These are phyloP conservation scores for Hapsidospora chrysogenum DNA, from an alignment of 495 filamentous ascomycete species.

Conservation along the genomic window DNA sequence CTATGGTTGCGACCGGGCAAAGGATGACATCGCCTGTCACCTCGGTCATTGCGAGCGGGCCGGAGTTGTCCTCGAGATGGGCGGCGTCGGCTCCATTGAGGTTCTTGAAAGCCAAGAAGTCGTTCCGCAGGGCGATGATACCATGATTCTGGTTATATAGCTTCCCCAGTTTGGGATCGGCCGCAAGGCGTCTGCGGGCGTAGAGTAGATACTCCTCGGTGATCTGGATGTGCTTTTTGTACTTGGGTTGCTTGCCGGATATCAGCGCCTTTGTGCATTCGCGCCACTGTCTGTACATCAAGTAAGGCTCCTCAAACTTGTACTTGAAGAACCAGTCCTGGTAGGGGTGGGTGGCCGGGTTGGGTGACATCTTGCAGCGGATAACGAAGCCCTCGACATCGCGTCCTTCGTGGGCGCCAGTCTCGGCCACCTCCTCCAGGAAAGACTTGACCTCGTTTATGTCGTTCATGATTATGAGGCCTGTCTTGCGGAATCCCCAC, in stretches of 20 bases:
- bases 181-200: constrained; percentile 52
- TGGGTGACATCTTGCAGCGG: constrained; percentile 50
- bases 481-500: constrained; percentile 88
- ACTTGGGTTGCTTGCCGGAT: constrained; percentile 50
- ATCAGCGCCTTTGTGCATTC: constrained; percentile 92
- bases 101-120: constrained; percentile 65
- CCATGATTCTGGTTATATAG: constrained; percentile 77
- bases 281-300: constrained; percentile 97
- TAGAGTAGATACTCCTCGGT: constrained; percentile 82
- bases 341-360: constrained; percentile 25
- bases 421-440: constrained; percentile 67
- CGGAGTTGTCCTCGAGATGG: constrained; percentile 15
- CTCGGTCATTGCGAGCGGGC: constrained; percentile 10
- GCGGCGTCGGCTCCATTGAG: constrained; percentile 63
- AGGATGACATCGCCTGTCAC: constrained; percentile 53
- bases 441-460: constrained; percentile 57
- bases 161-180: constrained; percentile 43
- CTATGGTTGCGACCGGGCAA: constrained; percentile 77
- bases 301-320: constrained; percentile 97
- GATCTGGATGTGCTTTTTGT: constrained; percentile 74
- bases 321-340: constrained; percentile 99
- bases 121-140: constrained; percentile 82
- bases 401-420: constrained; percentile 70
- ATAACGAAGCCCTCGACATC: constrained; percentile 97
- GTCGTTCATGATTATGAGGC: constrained; percentile 62